Base-by-base conservation (phyloP, 257 asterid species). In the Capsicum chinense region DNA sequence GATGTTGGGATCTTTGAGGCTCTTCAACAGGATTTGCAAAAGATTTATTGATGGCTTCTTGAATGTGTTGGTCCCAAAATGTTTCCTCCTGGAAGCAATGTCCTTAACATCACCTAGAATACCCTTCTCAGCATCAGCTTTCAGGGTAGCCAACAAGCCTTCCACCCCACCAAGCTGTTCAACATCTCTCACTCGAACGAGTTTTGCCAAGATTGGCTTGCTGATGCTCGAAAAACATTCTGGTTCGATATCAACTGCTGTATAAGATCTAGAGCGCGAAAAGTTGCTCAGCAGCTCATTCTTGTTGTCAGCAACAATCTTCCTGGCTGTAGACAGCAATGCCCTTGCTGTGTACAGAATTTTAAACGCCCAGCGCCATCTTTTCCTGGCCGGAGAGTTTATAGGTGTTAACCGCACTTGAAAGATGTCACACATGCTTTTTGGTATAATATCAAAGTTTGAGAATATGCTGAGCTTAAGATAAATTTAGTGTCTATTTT, bases 21-120 rank as follows among this genome's bases (percentile, higher is more conserved):
- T 87, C 86, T 89, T 91, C 15, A 86, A 57, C 52, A 92, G 81
- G 12, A 90, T 88, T 67, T 85, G 79, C 74, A 86, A 16, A 1
- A 69, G 81, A 66, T 85, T 87, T 1, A 91, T 86, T 17, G 89
- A 84, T 6, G 90, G 89, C 88, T 83, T 90, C 17, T 68, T 83
- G n/a, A 87, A 89, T 0, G 89, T 89, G 85, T 94, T 94, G 14
- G 91, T 81, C 9, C 97, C 97, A 6, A 87, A 90, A 7, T 15
- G 57, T 4, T 0, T 10, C 0, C 81, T 85, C 10, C 96, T 85
- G 1, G 62, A 62, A 16, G 3, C 69, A 78, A 88, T n/a, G 3
- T 87, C 92, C 71, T 86, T 89, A 11, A 44, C 91, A 10, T 89
- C 87, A 21, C 90, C 92, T 2, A 17, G 15, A 57, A 94, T 85